phyloP scores from a whole-genome alignment of 2,329 filamentous ascomycete species.

The Fusarium beomiforme region DNA sequence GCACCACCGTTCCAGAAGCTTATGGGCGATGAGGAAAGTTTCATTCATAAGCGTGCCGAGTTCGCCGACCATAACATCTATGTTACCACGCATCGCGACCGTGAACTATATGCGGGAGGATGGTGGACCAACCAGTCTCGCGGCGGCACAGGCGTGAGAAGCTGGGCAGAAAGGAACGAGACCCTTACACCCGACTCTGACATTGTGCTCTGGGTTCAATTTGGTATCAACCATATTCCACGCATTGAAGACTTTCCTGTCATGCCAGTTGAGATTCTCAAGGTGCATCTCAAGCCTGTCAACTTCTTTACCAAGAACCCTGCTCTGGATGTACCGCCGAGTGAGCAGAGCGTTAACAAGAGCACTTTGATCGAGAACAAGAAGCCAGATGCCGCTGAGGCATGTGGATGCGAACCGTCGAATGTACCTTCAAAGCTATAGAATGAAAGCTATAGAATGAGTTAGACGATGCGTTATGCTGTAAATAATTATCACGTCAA shows the following conservation, averaged over 20 bases:
- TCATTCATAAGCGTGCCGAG: conserved; percentile 53
- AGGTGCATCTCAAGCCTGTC: conserved; percentile 47
- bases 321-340: conserved; percentile 55
- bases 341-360: conserved; percentile 30
- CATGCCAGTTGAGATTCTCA: conserved; percentile 47
- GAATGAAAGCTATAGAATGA: background rate
- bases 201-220: conserved; percentile 64
- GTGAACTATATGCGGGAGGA: conserved; percentile 61
- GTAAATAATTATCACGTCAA: background rate
- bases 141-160: conserved; percentile 42
- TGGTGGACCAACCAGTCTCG: conserved; percentile 63
- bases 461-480: background rate
- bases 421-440: conserved; percentile 16
- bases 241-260: conserved; percentile 62
- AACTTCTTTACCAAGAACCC: conserved; percentile 62
- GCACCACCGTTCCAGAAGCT: conserved; percentile 58
- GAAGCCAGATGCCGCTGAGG: background rate
- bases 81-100: conserved; percentile 61
- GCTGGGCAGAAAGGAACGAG: conserved; percentile 50
- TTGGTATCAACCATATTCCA: conserved; percentile 61
- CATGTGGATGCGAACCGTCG: conserved; percentile 9
- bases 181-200: conserved; percentile 76
- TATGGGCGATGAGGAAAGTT: conserved; percentile 57
- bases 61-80: conserved; percentile 61
- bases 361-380: conserved; percentile 22